A percentile compares a stretch with the other conserved stretches of the same genome.
These are phyloP conservation scores for Clarireedia homoeocarpa DNA, from an alignment of 2,329 filamentous ascomycete species.

Conservation along the genomic window DNA sequence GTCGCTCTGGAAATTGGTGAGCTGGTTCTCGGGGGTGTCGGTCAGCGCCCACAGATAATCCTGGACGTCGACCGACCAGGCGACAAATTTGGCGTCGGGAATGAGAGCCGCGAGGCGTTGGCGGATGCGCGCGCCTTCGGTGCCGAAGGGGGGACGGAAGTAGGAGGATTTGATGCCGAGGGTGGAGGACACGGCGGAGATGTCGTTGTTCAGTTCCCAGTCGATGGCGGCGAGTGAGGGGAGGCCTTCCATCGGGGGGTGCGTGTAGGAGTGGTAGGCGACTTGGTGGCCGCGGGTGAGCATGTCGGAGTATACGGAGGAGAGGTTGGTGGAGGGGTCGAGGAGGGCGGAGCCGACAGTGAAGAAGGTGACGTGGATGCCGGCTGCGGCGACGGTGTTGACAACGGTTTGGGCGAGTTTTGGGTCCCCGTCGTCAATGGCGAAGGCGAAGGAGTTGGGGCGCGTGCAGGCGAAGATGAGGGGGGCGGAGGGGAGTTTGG, in stretches of 20 bases:
- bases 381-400: constrained; percentile 50
- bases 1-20: constrained; percentile 57
- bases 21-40: constrained; percentile 56
- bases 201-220: constrained; percentile 53
- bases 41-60: constrained; percentile 61
- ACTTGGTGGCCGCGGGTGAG: constrained; percentile 55
- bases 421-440: constrained; percentile 62
- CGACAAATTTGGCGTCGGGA: constrained; percentile 49
- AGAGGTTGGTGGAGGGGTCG: constrained; percentile 52
- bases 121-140: constrained; percentile 57
- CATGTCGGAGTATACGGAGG: constrained; percentile 58
- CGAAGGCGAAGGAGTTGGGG: constrained; percentile 64
- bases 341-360: constrained; percentile 57
- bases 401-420: constrained; percentile 51
- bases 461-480: constrained; percentile 57
- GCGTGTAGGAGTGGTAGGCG: constrained; percentile 60
- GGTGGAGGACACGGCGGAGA: constrained; percentile 37
- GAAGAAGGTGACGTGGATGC: constrained; percentile 63
- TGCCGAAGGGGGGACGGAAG: constrained; percentile 64
- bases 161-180: constrained; percentile 40
- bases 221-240: constrained; percentile 45
- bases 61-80: constrained; percentile 64
- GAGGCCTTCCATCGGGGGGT: constrained; percentile 58
- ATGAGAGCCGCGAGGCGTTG: constrained; percentile 48
- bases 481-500: constrained; percentile 52